Base-by-base conservation (phyloP, 495 filamentous ascomycete genomes). In the Hypoxylon fuscum region DNA sequence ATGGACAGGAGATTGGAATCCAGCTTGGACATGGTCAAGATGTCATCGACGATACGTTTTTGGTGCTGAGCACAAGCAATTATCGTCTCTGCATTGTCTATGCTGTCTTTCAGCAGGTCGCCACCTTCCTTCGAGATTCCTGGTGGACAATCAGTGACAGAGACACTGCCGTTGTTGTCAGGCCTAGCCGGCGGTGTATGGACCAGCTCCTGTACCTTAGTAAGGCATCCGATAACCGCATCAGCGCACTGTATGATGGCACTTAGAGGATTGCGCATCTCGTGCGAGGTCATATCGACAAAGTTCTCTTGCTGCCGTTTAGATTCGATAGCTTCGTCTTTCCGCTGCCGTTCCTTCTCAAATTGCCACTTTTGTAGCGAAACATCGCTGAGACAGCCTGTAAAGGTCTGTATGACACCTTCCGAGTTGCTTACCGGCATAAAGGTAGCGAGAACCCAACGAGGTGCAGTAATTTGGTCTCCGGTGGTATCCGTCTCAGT, bases 271-370 rank as follows among this genome's bases (percentile, higher is more conserved):
- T 95, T 96, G 6, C 90, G 84, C 79, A 95, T 91, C 68, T 96
- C 91, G 61, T 96, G 91, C 49, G 88, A 91, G 14, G 89, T 93
- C 64, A 92, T 93, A 71, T 94, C 91, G 63, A 95, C 92, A 69
- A 94, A 96, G 55, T 92, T 92, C 65, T 94, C 87, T 60, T 90
- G 87, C 58, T 88, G 85, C 20, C 83, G 75, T 67, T 90, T 89
- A 23, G 82, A 80, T 59, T 87, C 85, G 48, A 88, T 80, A 10
- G 85, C 88, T 68, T 86, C 87, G 56, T 83, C 77, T 34, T 84
- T 77, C 55, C 84, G 79, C 38, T 79, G 77, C 51, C 80, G 86
- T 69, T 89, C 85, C 40, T 87, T 79, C 48, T 81, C 81, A 59
- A 88, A 85, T 11, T 86, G 85, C 70, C 83, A 81, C 51, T 86